phyloP scores from a whole-genome alignment of 768 basidiomycete species.

The Infundibulicybe gibba region DNA sequence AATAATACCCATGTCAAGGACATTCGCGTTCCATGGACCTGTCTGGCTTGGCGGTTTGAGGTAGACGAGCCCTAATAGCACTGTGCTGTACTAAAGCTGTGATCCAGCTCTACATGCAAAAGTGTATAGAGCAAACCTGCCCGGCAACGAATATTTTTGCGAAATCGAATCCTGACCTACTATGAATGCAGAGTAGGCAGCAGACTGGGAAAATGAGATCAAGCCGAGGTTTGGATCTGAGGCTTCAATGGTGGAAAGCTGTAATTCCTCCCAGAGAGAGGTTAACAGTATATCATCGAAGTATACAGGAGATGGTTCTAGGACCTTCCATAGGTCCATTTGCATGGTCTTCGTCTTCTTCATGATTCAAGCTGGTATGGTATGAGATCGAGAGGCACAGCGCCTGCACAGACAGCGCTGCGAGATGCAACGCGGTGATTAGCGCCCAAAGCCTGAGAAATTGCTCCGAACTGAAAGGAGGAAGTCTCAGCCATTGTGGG shows the following conservation, averaged over 20 bases:
- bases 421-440: too few species aligned
- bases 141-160: not conserved
- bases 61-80: slow-evolving; percentile 40
- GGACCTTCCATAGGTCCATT: too few species aligned
- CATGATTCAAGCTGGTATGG: too few species aligned
- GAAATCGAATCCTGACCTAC: slow-evolving; percentile 3
- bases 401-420: too few species aligned
- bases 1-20: slow-evolving; percentile 57
- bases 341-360: too few species aligned
- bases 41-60: slow-evolving; percentile 25
- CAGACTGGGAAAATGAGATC: slow-evolving; percentile 32
- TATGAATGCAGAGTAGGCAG: slow-evolving; percentile 41
- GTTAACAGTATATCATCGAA: too few species aligned
- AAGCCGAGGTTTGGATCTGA: slow-evolving; percentile 33
- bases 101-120: not conserved
- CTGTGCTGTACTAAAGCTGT: not conserved
- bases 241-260: slow-evolving; percentile 35
- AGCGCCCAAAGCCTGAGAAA: too few species aligned
- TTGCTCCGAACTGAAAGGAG: too few species aligned
- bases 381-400: too few species aligned
- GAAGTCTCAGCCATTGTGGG: too few species aligned
- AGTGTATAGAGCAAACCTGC: slow-evolving; percentile 6
- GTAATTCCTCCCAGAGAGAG: slow-evolving; percentile 35
- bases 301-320: not conserved
- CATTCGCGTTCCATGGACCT: slow-evolving; percentile 29